Evolutionary conservation across 2,329 filamentous ascomycete genomes (phyloP).

Genomic region (Pezicula neosporulosa): DNA sequence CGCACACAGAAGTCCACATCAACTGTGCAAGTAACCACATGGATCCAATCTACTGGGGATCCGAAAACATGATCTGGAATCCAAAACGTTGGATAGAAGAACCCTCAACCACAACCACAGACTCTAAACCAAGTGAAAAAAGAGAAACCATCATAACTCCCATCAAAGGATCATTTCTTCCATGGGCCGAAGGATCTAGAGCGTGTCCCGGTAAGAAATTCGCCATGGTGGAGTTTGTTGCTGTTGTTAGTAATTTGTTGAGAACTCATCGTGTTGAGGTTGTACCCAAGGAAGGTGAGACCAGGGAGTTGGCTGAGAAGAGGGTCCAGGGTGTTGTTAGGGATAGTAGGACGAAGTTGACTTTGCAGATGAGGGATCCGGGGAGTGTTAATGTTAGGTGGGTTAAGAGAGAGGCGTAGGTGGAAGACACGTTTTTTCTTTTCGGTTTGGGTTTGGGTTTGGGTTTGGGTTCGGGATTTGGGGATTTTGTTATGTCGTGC

Average conservation of each 20-base stretch:
- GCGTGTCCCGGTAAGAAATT: conserved; percentile 19
- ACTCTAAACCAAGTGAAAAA: not conserved
- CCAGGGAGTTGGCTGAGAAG: not conserved
- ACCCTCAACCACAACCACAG: not conserved
- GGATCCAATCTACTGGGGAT: conserved; percentile 12
- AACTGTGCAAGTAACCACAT: conserved; percentile 6
- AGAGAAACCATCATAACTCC: conserved; percentile 1
- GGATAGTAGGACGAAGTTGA: not conserved
- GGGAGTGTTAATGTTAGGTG: not conserved
- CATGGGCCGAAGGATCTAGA: conserved; percentile 13
- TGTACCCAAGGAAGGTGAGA: not conserved
- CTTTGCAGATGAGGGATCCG: conserved; percentile 1
- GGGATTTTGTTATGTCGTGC: too few species aligned
- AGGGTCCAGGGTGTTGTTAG: not conserved
- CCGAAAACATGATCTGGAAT: conserved; percentile 8
- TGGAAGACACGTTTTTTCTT: too few species aligned
- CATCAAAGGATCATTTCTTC: conserved; percentile 8
- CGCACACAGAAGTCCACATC: conserved; percentile 33
- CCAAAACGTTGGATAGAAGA: conserved; percentile 15
- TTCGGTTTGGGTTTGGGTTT: too few species aligned
- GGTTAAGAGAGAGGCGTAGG: not conserved
- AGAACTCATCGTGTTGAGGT: not conserved
- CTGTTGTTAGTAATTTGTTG: conserved; percentile 9
- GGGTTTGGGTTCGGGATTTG: too few species aligned
- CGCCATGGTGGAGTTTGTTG: conserved; percentile 18